Base-by-base conservation (phyloP, 164 flowering plant genomes). In the Santalum album region DNA sequence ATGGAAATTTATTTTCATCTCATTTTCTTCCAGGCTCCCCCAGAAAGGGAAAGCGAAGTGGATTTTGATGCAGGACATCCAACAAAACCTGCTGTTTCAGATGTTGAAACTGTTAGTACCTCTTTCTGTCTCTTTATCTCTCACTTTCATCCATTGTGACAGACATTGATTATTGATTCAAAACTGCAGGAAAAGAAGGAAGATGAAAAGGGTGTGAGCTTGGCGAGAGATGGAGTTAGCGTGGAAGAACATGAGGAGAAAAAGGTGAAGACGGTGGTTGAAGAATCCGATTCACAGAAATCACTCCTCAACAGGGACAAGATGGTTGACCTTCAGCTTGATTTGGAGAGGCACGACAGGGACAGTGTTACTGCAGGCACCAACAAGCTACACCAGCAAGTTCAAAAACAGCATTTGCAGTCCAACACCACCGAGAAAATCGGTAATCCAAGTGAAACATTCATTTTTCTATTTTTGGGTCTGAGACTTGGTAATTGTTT, bases 271-370 rank as follows among this genome's bases (percentile, higher is more conserved):
- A 44, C 38, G 1, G 23, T 16, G 7, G 65, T 34, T 0, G 79
- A 61, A 32, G 79, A 78, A 44, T 24, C 56, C 26, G 79, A 81
- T 24, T 47, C 73, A 12, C 72, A 60, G 34, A 75, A 67, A 70
- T 57, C 56, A 25, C 53, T 49, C 53, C 53, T 42, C 20, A 51
- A 20, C 47, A 75, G 73, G 26, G 86, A 69, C 53, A 69, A 72
- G 65, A 68, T 44, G 38, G 66, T 72, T 35, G 82, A 82, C 42
- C 78, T 81, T 22, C 79, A 74, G 47, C 64, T 78, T 51, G 87
- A 84, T 65, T 67, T 76, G 59, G 94, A 81, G 61, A 86, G 72
- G 59, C 66, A 66, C 50, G 82, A 72, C 27, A 65, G 60, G 34
- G 78, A 77, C 43, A 49, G 51, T 34, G 69, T 49, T 26, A 11